Percentiles rank a stretch among this genome's conserved stretches.
These are phyloP conservation scores for Tetratostichococcus sp. DNA, from an alignment of 139 green algal species.

Conservation along the genomic window DNA sequence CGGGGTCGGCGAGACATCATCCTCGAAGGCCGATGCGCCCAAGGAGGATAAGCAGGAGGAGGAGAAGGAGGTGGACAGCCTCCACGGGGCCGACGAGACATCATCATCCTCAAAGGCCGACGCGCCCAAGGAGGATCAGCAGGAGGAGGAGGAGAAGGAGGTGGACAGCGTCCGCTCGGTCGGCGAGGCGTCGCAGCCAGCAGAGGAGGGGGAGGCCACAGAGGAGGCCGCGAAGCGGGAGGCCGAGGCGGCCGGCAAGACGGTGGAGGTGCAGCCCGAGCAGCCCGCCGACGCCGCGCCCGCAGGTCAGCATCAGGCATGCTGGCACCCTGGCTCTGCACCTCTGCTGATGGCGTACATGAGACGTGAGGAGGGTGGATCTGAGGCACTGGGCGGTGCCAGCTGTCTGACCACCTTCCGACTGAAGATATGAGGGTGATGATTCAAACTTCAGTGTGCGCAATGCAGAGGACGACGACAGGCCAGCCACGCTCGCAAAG, in stretches of 20 bases:
- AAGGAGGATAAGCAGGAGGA: background rate
- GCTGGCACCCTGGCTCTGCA: background rate
- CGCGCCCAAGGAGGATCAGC: background rate
- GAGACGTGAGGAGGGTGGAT: too few species aligned
- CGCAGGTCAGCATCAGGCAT: background rate
- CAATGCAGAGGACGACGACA: background rate
- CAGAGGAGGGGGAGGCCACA: background rate
- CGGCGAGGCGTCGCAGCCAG: too few species aligned
- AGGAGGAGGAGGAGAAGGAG: background rate
- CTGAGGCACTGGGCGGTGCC: too few species aligned
- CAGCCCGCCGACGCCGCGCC: constrained; percentile 4
- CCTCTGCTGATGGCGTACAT: too few species aligned
- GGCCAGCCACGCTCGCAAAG: constrained; percentile 36
- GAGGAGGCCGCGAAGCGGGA: constrained; percentile 47
- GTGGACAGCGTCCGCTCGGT: constrained; percentile 5
- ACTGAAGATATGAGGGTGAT: too few species aligned
- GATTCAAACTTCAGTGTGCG: too few species aligned
- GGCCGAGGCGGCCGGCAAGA: constrained; percentile 19
- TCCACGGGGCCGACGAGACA: too few species aligned
- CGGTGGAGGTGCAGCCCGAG: background rate
- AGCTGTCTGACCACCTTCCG: too few species aligned
- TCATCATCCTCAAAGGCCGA: constrained; percentile 2
- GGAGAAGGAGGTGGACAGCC: background rate
- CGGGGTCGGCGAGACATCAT: too few species aligned
- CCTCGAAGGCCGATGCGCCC: background rate